Base-by-base conservation (phyloP, 2,329 filamentous ascomycete genomes). In the Zopfia rhizophila region DNA sequence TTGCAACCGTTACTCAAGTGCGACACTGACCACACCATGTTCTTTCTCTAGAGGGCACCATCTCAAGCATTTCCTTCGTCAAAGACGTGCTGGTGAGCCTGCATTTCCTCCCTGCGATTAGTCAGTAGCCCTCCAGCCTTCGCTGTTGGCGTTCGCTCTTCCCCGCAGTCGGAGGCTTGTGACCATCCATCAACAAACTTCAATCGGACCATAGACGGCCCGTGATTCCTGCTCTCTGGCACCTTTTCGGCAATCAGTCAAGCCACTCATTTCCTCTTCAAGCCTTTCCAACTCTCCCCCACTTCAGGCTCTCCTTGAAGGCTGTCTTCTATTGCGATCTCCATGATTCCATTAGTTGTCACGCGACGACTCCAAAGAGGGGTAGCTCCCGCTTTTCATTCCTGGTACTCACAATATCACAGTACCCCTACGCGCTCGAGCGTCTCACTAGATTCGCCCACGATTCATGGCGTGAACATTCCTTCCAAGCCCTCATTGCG, bases 51-150 rank as follows among this genome's bases (percentile, higher is more conserved):
- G 89, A 92, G 80, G 89, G 89, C 53, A 92, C 89, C 37, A 85
- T 92, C 54, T 91, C 88, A 71, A 87, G 88, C 60, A 91, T 92
- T 69, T 90, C 87, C 60, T 92, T 92, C 73, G 89, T 92, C 73
- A 90, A 90, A 75, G 87, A 91, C 70, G 84, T 89, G 56, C 77
- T 92, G 76, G 89, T 92, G 84, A 82, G 88, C 57, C 47, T 56
- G 42, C 44, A 39, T 47, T 41, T 53, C 46, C 55, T 35, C 21
- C 23, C n/a, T 40, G 37, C 35, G 18, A 14, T 51, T 44, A 29
- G 38, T 35, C 38, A 17, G 27, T 36, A 11, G 7, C 10, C 13
- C 24, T 33, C 32, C 25, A n/a, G 13, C 19, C 19, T 36, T 25
- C 16, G 7, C 24, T 14, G 11, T 38, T 29, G 19, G 32, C 19